phyloP scores from a whole-genome alignment of 179 eudicot genomes.

The Spergularia azorica region DNA sequence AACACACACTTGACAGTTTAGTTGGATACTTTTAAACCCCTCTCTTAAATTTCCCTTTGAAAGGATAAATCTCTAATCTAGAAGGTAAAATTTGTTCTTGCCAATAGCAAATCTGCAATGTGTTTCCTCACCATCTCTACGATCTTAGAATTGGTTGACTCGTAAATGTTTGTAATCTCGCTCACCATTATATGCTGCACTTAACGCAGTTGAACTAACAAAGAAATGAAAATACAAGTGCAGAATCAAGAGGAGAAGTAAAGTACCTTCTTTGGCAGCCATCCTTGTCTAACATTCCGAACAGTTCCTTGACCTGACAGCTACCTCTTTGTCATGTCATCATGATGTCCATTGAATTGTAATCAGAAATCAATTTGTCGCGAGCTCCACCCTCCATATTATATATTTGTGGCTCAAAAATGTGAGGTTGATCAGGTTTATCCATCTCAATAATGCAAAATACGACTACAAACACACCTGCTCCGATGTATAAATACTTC shows the following conservation, averaged over 20 bases:
- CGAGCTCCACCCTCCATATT: conserved; percentile 90
- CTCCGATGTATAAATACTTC: conserved; percentile 87
- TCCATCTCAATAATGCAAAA: conserved; percentile 83
- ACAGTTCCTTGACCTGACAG: not conserved
- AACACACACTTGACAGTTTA: not conserved
- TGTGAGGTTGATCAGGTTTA: conserved; percentile 86
- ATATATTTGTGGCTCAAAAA: conserved; percentile 92
- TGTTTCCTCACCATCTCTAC: not conserved
- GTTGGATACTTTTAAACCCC: not conserved
- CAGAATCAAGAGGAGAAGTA: not conserved
- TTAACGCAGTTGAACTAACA: not conserved
- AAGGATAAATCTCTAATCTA: not conserved
- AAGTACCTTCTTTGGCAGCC: conserved; percentile 24
- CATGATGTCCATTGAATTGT: conserved; percentile 86
- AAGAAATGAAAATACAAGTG: not conserved
- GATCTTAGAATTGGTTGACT: too few species aligned
- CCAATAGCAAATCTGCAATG: not conserved
- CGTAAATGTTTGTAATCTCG: too few species aligned
- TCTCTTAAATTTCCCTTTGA: not conserved
- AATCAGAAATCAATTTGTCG: conserved; percentile 78
- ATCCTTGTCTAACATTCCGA: not conserved
- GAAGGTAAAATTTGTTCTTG: not conserved
- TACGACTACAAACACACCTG: conserved; percentile 64
- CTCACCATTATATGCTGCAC: too few species aligned
- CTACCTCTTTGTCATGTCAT: conserved; percentile 66